Base-by-base conservation (phyloP, 164 flowering plant genomes). In the Chloranthus sessilifolius region DNA sequence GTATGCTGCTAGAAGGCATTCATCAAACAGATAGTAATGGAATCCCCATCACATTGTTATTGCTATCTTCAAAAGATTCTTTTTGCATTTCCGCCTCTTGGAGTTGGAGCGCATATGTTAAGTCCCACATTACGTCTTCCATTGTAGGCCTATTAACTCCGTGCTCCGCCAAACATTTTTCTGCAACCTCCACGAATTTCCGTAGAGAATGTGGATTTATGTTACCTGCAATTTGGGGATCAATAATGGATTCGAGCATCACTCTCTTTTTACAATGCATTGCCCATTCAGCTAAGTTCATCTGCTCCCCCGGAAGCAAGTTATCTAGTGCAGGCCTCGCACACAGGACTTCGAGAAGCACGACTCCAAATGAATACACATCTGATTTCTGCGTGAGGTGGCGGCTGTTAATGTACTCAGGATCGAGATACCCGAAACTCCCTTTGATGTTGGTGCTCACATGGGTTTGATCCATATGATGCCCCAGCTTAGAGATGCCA, bases 241-340 rank as follows among this genome's bases (percentile, higher is more conserved):
- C 81, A 7, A 73, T 48, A 11, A 76, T 65, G 22, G 63, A 24
- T 10, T 43, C 45, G 2, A 71, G 21, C 15, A 27, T 58, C 2
- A 72, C 76, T 2, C 47, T 60, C 21, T 37, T 42, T 17, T 37
- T 24, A 5, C 63, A 51, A 0, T 4, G 19, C 16, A 43, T 7
- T 2, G 59, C 73, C 81, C 81, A 76, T 17, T 62, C 58, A 0
- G 58, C 82, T 12, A 80, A 64, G 42, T 70, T 74, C 5, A 80
- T 76, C 52, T 74, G 71, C 35, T 80, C 82, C 50, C 65, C 70
- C 0, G 80, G 66, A 45, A 80, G 70, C 52, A 45, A 59, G 0
- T 71, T 66, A 49, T 70, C 61, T 0, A 79, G 57, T 1, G 70
- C 78, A 3, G 74, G 76, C 54, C 73, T 68, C 21, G 70, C 81